These are phyloP conservation scores for Clonostachys sp. DNA, from an alignment of 2,329 filamentous ascomycete species.

Conservation along the genomic window DNA sequence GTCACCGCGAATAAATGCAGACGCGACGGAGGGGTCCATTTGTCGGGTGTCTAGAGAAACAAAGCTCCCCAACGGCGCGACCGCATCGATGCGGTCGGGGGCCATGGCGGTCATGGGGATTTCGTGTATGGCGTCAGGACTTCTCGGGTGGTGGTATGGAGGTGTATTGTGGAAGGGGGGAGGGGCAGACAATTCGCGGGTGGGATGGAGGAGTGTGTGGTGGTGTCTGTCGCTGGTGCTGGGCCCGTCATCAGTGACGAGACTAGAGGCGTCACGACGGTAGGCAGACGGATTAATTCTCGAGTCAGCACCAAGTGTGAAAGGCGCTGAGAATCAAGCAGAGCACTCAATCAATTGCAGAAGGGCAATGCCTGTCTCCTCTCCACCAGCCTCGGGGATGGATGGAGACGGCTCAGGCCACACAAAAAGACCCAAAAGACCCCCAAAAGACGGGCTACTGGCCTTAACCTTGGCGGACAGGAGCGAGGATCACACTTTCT, in stretches of 20 bases:
- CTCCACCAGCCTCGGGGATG: background rate
- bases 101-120: background rate
- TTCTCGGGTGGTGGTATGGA: background rate
- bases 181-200: background rate
- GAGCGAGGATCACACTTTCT: no score
- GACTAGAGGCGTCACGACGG: background rate
- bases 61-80: constrained; percentile 10
- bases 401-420: background rate
- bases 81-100: background rate
- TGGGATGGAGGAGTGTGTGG: background rate
- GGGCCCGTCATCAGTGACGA: background rate
- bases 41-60: constrained; percentile 6
- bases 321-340: background rate
- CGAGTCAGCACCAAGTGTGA: background rate
- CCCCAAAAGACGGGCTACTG: no score
- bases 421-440: background rate
- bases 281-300: background rate
- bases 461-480: no score
- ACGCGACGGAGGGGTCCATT: no score
- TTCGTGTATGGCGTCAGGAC: background rate
- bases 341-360: background rate
- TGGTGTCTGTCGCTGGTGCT: no score
- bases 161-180: background rate
- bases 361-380: background rate
- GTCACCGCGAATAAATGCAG: no score